Percentiles rank a stretch among this genome's conserved stretches.
Evolutionary conservation across 2,329 filamentous ascomycete genomes (phyloP).

Genomic region (Lasiodiplodia theobromae): DNA sequence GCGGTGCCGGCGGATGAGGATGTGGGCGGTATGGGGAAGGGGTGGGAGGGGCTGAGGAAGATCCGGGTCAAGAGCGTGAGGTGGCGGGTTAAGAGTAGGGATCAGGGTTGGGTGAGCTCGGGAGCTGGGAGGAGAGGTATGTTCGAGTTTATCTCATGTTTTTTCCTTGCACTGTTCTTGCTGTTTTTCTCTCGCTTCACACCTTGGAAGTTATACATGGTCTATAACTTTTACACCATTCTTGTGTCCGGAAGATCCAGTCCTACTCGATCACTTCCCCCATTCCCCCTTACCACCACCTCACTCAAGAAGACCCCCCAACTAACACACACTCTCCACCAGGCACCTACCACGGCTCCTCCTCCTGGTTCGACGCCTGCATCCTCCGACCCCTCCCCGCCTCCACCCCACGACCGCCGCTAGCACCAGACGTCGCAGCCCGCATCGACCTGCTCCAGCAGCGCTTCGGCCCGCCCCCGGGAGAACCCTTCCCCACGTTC

Average conservation of each 20-base stretch:
- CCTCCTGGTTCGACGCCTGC: conserved; percentile 42
- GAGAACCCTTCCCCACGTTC: conserved; percentile 35
- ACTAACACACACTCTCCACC: too few species aligned
- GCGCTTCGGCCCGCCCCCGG: conserved; percentile 30
- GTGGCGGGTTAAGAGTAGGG: conserved; percentile 37
- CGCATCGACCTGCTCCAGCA: conserved; percentile 2
- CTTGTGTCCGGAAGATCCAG: neutral
- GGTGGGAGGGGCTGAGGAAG: conserved; percentile 13
- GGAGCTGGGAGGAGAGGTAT: neutral
- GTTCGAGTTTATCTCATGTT: neutral
- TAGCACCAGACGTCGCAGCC: conserved; percentile 29
- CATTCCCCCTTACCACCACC: neutral
- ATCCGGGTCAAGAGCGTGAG: neutral
- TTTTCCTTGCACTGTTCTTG: neutral
- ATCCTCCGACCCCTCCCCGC: conserved; percentile 41
- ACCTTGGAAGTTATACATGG: neutral
- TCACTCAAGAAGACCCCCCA: too few species aligned
- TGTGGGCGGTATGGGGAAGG: neutral
- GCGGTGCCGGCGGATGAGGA: conserved; percentile 16
- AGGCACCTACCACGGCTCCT: conserved; percentile 40
- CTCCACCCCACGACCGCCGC: neutral
- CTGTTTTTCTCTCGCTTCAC: neutral
- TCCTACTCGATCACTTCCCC: neutral
- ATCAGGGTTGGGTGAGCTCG: conserved; percentile 44
- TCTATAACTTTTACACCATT: neutral